phyloP scores from a whole-genome alignment of 75 land plant species.

The Isoetes taiwanensis region DNA sequence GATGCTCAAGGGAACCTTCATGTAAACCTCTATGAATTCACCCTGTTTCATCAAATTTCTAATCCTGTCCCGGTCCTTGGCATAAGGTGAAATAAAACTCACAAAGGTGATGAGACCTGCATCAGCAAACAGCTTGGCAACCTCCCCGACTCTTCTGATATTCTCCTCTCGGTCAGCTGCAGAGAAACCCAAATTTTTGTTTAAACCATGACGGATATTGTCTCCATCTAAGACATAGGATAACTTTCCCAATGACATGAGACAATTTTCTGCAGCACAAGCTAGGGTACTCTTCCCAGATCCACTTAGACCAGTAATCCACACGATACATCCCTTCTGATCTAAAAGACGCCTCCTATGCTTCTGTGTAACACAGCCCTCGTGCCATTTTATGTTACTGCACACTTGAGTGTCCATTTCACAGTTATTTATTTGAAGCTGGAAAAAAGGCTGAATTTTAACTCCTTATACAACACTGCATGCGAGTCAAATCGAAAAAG shows the following conservation, averaged over 20 bases:
- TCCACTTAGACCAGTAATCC: constrained; percentile 3
- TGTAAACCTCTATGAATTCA: constrained; percentile 12
- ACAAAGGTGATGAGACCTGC: constrained; percentile 1
- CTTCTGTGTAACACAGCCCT: background rate
- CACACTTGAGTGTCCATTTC: no score
- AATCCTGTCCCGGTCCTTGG: background rate
- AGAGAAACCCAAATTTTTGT: constrained; percentile 3
- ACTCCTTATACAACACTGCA: no score
- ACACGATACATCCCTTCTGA: constrained; percentile 3
- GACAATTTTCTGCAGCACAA: background rate
- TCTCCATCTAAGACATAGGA: constrained; percentile 1
- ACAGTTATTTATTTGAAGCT: no score
- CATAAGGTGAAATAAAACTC: constrained; percentile 15
- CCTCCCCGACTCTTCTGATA: background rate
- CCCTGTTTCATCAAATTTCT: background rate
- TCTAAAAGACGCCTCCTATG: background rate
- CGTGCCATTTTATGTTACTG: constrained; percentile 6
- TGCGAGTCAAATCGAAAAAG: no score
- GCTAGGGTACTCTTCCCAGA: constrained; percentile 5
- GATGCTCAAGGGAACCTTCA: constrained; percentile 12
- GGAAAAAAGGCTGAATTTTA: no score
- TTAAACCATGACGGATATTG: background rate
- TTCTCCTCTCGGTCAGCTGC: background rate
- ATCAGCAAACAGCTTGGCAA: constrained; percentile 9
- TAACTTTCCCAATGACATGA: background rate